Base-by-base conservation (phyloP, 1,284 basidiomycete genomes). In the Kwoniella shivajii region DNA sequence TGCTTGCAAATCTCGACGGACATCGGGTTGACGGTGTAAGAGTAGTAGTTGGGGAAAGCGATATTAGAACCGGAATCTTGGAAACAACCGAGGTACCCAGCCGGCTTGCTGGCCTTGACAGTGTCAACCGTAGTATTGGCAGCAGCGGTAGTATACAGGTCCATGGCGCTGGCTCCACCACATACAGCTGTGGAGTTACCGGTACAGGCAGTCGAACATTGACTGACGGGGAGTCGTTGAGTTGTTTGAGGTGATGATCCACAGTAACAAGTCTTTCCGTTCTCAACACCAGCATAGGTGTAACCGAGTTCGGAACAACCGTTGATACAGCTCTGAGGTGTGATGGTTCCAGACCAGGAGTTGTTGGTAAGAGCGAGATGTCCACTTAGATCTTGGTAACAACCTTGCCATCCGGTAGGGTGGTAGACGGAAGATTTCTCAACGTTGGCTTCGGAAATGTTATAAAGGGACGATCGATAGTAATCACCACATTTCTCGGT, bases 241-340 rank as follows among this genome's bases (percentile, higher is more conserved):
- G 43, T 50, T 20, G 34, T 45, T 13, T 45, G 34, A 39, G 54
- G 43, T 9, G 31, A 30, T 29, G 33, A 39, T 22, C 62, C 59
- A 55, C 63, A 64, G 50, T 54, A 57, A 41, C 61, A 63, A 1
- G 42, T 36, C 11, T 57, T 61, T 42, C 58, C 61, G 43, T 34
- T 47, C 43, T 59, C 59, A 24, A 65, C 56, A 48, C 60, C 63
- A 39, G 63, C 65, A 30, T 62, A 60, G 4, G 48, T 44, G 53
- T 64, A 70, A 11, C 63, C 64, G 29, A 68, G 54, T 39, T 65
- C 67, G 42, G 57, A 59, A 59, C 67, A 69, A 22, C 63, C 64
- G 48, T 64, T 63, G 49, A 65, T 60, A 56, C 67, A 69, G 16
- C 26, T 36, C 13, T 41, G n/a, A 22, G 53, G 48, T 4, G 58